Base-by-base conservation (phyloP, 768 basidiomycete genomes). In the Collybia nuda region DNA sequence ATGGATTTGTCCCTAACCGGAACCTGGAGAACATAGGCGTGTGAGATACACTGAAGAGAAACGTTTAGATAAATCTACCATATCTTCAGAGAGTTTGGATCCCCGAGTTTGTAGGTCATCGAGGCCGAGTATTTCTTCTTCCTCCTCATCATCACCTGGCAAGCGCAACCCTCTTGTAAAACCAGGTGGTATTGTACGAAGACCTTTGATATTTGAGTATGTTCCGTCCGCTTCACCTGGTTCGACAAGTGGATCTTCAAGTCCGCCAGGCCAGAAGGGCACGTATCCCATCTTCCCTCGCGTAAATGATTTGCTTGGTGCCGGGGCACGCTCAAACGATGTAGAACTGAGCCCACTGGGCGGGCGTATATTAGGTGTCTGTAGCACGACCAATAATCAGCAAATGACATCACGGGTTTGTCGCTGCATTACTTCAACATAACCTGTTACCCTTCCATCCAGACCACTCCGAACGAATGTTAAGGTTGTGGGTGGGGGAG, bases 211-310 rank as follows among this genome's bases (percentile, higher is more conserved):
- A 19, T 67, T 59, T 26, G 66, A 61, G 21, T 56, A 60, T 37
- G 66, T 62, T 19, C 57, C 52, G 39, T 59, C 53, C 3, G 63
- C 66, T 40, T 69, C 63, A 3, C 60, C 63, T 12, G 69, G 51
- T 36, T 74, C 71, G 24, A 70, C 59, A 3, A 78, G 60, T 2
- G 76, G 72, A 56, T 86, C 85, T 38, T 92, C 93, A 8, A 98
- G 72, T 2, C 97, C 97, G 40, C 97, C 97, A 5, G 97, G 97
- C 71, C 85, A 81, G 68, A 98, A 98, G 1, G 97, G 97, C 7
- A 95, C 82, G 68, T 95, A 84, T 39, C 89, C 88, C 18, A 93
- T 89, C 68, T 96, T 97, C 40, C 97, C 97, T 50, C 95, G 77
- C 17, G 98, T 94, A 67, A 98, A 98, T 48, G 81, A 86, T 47